Evolutionary conservation across 2,329 filamentous ascomycete genomes (phyloP), one percentile per base, ranked within the genome.

Genomic region (Penicillium sp.): DNA sequence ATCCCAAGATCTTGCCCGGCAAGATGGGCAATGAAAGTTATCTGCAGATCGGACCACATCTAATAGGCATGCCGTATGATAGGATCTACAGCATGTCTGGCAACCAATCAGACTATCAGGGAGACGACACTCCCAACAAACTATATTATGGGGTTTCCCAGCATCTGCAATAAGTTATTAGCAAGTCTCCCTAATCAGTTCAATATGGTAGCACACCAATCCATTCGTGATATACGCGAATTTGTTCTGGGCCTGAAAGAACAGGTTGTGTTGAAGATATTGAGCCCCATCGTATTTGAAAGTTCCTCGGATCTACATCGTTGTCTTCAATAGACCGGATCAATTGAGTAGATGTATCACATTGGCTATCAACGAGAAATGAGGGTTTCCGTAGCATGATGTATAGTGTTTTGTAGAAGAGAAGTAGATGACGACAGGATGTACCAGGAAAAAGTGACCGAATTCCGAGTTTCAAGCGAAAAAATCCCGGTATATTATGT

Each of bases 21-120:
- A 71, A 11, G 67, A 61, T 9, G 67, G 63, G 35, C 68, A 71
- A 49, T 65, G 44, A 40, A 70, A 71, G n/a, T 41, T 41, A 42
- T 50, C 30, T 10, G 53, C 53, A 35, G 53, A 55, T 14, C 53
- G 48, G 17, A 50, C 43, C 11, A 42, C 38, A 8, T 35, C 43
- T 41, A 44, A 37, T 35, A 72, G 48, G 31, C 69, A 72, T 16
- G 50, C 52, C 25, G 50, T 49, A 53, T 71, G 69, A 53, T 71
- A 71, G 10, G 69, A 67, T 53, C 69, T 65, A 57, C 66, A 69
- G 56, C 69, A 71, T 8, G 67, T 69, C 44, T 62, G 59, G 53
- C 69, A 72, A 1, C 51, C 54, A 37, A 69, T 57, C 22, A 71
- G 37, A 38, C 65, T 59, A 22, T 64, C 61, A 7, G 69, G 68